phyloP scores from a whole-genome alignment of 75 land plant genomes.

The Gnetum montanum region DNA sequence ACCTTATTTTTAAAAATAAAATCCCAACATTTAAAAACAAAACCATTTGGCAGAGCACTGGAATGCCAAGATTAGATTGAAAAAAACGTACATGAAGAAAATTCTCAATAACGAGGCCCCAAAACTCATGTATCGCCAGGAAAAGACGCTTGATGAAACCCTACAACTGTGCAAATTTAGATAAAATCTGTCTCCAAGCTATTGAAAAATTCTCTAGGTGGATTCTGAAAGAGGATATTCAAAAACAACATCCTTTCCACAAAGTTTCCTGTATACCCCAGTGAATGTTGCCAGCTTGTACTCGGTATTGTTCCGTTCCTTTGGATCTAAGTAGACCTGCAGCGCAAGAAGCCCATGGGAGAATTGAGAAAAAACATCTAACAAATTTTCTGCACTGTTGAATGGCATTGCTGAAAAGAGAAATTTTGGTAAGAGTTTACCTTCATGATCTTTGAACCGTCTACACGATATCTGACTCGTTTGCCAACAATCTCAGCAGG shows the following conservation, averaged over 20 bases:
- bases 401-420: neutral
- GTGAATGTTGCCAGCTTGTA: conserved; percentile 77
- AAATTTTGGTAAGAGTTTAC: conserved; percentile 12
- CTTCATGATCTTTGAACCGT: conserved; percentile 82
- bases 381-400: neutral
- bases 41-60: too few relatives aligned
- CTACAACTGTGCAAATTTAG: too few relatives aligned
- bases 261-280: conserved; percentile 79
- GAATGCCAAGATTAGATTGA: too few relatives aligned
- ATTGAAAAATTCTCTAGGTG: conserved; percentile 9
- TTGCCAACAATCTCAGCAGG: conserved; percentile 90
- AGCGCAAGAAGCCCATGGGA: neutral
- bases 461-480: conserved; percentile 64
- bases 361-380: neutral
- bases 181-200: too few relatives aligned
- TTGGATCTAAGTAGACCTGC: conserved; percentile 73
- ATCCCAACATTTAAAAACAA: too few relatives aligned
- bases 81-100: too few relatives aligned
- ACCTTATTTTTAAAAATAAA: too few relatives aligned
- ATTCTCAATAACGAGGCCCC: too few relatives aligned
- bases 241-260: conserved; percentile 78
- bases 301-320: conserved; percentile 77
- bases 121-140: too few relatives aligned
- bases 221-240: conserved; percentile 70
- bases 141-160: too few relatives aligned